A percentile compares a stretch with the other conserved stretches of the same genome.
Conservation (phyloP, 768 basidiomycete species). For the Trametes gibbosa region DNA sequence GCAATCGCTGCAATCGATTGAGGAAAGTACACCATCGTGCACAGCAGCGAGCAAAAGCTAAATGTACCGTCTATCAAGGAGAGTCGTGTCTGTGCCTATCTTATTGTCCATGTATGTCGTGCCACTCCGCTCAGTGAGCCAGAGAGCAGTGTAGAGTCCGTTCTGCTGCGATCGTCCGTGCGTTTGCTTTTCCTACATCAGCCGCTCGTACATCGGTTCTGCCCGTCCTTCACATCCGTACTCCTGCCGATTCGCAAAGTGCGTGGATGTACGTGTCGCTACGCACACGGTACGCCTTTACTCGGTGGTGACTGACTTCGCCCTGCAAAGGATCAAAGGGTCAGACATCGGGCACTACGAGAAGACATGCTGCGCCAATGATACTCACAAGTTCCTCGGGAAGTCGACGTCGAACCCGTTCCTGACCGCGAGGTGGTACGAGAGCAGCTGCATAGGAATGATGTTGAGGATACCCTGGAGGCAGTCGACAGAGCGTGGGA, state of each 20-base stretch:
- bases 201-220: slow-evolving; percentile 4
- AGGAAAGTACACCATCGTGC: no score
- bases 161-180: slow-evolving; percentile 20
- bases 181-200: slow-evolving; percentile 2
- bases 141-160: slow-evolving; percentile 3
- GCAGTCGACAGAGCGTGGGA: slow-evolving; percentile 92
- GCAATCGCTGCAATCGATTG: no score
- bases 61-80: background rate
- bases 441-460: slow-evolving; percentile 92
- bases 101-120: background rate
- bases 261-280: background rate
- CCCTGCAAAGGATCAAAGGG: slow-evolving; percentile 19
- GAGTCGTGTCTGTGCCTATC: background rate
- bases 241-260: background rate
- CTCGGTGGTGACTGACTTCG: slow-evolving; percentile 36
- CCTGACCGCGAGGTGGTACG: slow-evolving; percentile 93
- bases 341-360: background rate
- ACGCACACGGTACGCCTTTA: slow-evolving; percentile 14
- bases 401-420: slow-evolving; percentile 98
- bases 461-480: slow-evolving; percentile 96
- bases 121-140: background rate
- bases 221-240: background rate
- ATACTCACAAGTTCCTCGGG: slow-evolving; percentile 87
- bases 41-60: background rate
- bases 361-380: background rate